Base-by-base conservation (phyloP, 1,139 yeast species). In the Candida tunisiensis region DNA sequence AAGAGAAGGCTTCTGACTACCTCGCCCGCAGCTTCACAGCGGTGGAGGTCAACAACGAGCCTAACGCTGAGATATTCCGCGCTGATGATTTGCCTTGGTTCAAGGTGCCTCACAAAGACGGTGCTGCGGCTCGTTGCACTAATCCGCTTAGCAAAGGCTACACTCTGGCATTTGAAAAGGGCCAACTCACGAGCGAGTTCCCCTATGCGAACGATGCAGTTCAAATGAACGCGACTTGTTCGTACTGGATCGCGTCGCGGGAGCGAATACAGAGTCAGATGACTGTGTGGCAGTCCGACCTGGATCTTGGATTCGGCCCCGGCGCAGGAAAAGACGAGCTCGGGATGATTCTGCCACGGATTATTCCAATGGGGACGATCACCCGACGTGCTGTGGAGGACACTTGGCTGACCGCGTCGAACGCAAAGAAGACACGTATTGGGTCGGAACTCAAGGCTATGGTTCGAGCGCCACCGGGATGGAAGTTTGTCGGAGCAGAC, bases 401-500 rank as follows among this genome's bases (percentile, higher is more conserved):
- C 37, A 82, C 96, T 0, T 88, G 99, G 99, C 56, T 91, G 21
- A 88, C 98, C 0, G 98, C 98, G 0, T 79, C 95, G 1, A 91
- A 91, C 51, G 92, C 94, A 1, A 91, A 91, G 44, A 59, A 59
- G 38, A 68, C 69, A 29, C 57, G 96, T 34, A 70, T 91, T 26
- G 99, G 99, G 0, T 83, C 96, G 1, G 99, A 91, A 45, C 59
- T 88, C 34, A 91, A 91, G 49, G 71, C 95, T 0, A 69, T 82
- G 58, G 59, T 91, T 5, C 60, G 64, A 34, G 95, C 96, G 0
- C 99, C 99, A 0, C 56, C 65, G 3, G 96, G 96, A 0, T 88
- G 83, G 47, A 69, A 69, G 25, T 78, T 91, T 54, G 93, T 91
- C 8, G 99, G 98, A 5, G 99, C 99, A 2, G 57, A 91, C 57